Base-by-base conservation (phyloP, 2,329 filamentous ascomycete genomes). In the Aspergillus transmontanensis region DNA sequence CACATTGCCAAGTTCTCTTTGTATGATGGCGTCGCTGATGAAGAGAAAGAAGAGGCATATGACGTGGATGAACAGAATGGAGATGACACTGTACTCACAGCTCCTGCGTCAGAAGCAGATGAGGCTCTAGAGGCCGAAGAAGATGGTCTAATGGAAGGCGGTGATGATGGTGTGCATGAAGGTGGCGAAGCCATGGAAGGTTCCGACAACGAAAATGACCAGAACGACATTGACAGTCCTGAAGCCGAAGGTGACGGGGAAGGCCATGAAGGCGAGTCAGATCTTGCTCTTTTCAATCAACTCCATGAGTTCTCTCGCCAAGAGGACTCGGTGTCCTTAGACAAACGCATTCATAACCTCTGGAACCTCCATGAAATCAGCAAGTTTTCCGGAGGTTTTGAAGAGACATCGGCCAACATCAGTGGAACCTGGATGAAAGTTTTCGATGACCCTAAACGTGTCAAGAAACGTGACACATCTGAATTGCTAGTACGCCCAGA, bases 361-460 rank as follows among this genome's bases (percentile, higher is more conserved):
- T 80, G 78, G 78, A 79, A 74, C 34, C 68, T 80, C 23, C 68
- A 80, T 61, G 68, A 80, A 56, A 72, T 74, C 6, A 59, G 67
- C 21, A 71, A 70, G 2, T 79, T 80, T 55, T 75, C 72, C 12
- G 57, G 66, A 6, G 69, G 74, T 26, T 80, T 79, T 51, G 71
- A 77, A 46, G 69, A 75, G n/a, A 69, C 71, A 28, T 65, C 68
- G 3, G 62, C 71, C 34, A 69, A 70, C 46, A 69, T 78, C 12
- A 72, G 76, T 7, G 50, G 68, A 6, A 66, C 69, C 6, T 80
- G 79, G 79, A 68, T 74, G 26, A 51, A 67, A 41, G 68, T 70
- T 16, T 78, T 79, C 66, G 66, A 69, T 21, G 74, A 76, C 14
- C 65, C 69, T 3, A 77, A 75, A 51, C 58, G 62, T 51, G 46